These are phyloP conservation scores for Wilhelminamyces savonicus DNA, from an alignment of 805 yeast genomes.

Conservation along the genomic window DNA sequence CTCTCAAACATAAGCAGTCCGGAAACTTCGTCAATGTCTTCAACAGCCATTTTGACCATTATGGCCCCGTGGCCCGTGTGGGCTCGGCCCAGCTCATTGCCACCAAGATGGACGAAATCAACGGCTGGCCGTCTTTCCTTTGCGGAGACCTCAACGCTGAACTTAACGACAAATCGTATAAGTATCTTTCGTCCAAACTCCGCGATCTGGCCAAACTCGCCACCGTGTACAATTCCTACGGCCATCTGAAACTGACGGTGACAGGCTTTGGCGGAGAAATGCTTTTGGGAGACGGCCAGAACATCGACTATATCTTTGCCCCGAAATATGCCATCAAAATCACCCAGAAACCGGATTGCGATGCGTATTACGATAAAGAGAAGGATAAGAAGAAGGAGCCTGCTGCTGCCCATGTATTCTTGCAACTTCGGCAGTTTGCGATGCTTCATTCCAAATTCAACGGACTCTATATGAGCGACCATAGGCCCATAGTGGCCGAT, in stretches of 20 bases:
- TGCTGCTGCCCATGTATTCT: constrained; percentile 6
- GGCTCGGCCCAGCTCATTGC: constrained; percentile 6
- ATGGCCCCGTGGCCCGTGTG: constrained; percentile 7
- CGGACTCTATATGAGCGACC: constrained; percentile 29
- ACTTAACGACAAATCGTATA: constrained; percentile 15
- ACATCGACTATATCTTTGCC: constrained; percentile 27
- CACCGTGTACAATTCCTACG: constrained; percentile 18
- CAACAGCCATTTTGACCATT: constrained; percentile 16
- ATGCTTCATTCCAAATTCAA: constrained; percentile 27
- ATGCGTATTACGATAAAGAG: too few relatives aligned
- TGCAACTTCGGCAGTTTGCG: constrained; percentile 19
- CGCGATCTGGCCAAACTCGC: constrained; percentile 14
- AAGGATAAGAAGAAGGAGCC: constrained; percentile 1
- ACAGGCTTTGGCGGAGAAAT: constrained; percentile 28
- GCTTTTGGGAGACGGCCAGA: constrained; percentile 18
- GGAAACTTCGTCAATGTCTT: constrained; percentile 10
- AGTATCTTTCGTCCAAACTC: constrained; percentile 6
- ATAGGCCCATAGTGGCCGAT: constrained; percentile 29
- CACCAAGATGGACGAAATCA: constrained; percentile 5
- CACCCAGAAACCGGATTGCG: constrained; percentile 9
- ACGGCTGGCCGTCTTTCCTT: constrained; percentile 26
- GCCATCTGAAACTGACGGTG: constrained; percentile 22
- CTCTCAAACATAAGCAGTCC: constrained; percentile 6
- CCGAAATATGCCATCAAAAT: constrained; percentile 12
- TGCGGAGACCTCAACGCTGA: constrained; percentile 24